Evolutionary conservation across 148 eudicot genomes (phyloP).

Genomic region (Dysphania ambrosioides): DNA sequence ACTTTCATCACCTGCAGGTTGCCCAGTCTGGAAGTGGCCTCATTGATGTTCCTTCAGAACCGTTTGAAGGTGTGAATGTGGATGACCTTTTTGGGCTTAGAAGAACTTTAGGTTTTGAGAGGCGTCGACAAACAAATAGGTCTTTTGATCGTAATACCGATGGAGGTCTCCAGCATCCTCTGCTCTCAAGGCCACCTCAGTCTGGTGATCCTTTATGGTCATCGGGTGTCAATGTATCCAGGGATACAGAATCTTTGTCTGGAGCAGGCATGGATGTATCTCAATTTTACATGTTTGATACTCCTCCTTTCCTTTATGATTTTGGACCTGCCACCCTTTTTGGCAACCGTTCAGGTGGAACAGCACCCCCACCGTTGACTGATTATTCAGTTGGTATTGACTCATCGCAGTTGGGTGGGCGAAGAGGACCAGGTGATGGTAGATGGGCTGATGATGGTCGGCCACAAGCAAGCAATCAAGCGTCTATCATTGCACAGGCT

Average conservation of each 20-base stretch:
- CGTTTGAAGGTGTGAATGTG: slow-evolving; percentile 92
- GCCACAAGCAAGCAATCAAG: slow-evolving; percentile 88
- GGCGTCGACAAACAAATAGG: slow-evolving; percentile 78
- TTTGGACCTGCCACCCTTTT: slow-evolving; percentile 57
- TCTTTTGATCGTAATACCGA: slow-evolving; percentile 71
- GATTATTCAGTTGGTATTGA: slow-evolving; percentile 88
- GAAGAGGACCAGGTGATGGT: slow-evolving; percentile 95
- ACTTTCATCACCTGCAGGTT: slow-evolving; percentile 82
- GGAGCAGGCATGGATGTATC: slow-evolving; percentile 61
- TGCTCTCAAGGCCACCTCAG: slow-evolving; percentile 67
- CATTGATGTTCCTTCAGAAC: slow-evolving; percentile 75
- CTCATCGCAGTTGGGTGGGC: slow-evolving; percentile 60
- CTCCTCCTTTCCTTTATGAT: slow-evolving; percentile 72
- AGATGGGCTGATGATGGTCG: slow-evolving; percentile 99
- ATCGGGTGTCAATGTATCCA: slow-evolving; percentile 52
- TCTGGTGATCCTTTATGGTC: slow-evolving; percentile 68
- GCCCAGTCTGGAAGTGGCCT: slow-evolving; percentile 69
- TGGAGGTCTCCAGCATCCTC: slow-evolving; percentile 87
- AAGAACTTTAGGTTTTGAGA: slow-evolving; percentile 82
- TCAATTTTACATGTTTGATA: slow-evolving; percentile 86
- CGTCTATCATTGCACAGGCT: slow-evolving; percentile 74
- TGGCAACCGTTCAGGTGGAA: slow-evolving; percentile 63
- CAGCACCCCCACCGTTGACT: slow-evolving; percentile 63
- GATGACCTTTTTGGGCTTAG: slow-evolving; percentile 94
- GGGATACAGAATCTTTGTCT: slow-evolving; percentile 62